These are phyloP conservation scores for Aechmea fasciata DNA, from an alignment of 176 grass and related monocot species.

Conservation along the genomic window DNA sequence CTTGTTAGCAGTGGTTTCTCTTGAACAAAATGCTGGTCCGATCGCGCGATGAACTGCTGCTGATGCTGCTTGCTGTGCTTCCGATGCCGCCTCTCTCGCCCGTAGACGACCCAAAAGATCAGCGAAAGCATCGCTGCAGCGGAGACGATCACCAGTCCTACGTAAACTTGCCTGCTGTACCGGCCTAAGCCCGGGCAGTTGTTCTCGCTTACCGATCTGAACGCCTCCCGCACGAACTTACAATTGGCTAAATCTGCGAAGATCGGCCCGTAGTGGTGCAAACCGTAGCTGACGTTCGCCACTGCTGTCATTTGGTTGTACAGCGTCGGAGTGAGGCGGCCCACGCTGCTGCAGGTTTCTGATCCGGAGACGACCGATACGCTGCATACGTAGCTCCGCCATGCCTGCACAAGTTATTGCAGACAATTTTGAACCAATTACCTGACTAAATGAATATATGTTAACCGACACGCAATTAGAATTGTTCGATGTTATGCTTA, in stretches of 20 bases:
- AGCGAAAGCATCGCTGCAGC: slow-evolving; percentile 26
- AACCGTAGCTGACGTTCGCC: slow-evolving; percentile 33
- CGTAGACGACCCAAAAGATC: slow-evolving; percentile 34
- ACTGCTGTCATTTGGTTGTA: slow-evolving; percentile 29
- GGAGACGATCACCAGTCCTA: slow-evolving; percentile 35
- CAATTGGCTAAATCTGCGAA: slow-evolving; percentile 53
- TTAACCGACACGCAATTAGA: too few species aligned
- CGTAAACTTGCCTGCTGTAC: slow-evolving; percentile 47
- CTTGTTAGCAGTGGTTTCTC: slow-evolving; percentile 47
- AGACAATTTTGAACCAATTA: neutral
- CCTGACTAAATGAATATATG: too few species aligned
- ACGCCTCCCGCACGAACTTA: slow-evolving; percentile 56
- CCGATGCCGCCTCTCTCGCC: slow-evolving; percentile 27
- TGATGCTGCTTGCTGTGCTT: neutral
- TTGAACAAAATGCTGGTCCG: slow-evolving; percentile 5
- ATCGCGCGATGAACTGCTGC: slow-evolving; percentile 2
- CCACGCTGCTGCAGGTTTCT: slow-evolving; percentile 44
- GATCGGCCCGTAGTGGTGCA: slow-evolving; percentile 33
- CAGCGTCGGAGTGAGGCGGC: slow-evolving; percentile 60
- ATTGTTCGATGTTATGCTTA: too few species aligned
- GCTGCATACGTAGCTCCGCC: slow-evolving; percentile 45
- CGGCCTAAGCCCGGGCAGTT: slow-evolving; percentile 40
- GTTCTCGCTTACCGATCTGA: slow-evolving; percentile 24
- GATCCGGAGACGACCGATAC: neutral
- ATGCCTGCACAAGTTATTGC: slow-evolving; percentile 25